A percentile compares a stretch with the other conserved stretches of the same genome.
Evolutionary conservation across 768 basidiomycete genomes (phyloP).

Genomic region (Candolleomyces eurysporus): DNA sequence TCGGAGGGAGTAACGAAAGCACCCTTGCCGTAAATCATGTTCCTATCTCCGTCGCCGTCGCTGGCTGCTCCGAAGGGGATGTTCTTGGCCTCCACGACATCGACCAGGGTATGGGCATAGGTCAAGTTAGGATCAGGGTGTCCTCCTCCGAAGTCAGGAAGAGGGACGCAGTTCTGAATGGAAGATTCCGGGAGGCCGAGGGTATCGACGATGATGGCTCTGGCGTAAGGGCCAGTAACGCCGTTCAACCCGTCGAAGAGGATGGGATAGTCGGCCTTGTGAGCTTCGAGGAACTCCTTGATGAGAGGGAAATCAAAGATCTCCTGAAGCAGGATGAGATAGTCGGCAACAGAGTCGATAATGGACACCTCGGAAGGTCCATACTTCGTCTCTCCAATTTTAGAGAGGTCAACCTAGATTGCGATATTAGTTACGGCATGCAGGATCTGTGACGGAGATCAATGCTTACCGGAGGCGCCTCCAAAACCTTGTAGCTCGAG

Average conservation of each 20-base stretch:
- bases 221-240: slow-evolving; percentile 96
- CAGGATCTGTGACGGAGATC: not conserved
- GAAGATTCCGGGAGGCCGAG: slow-evolving; percentile 79
- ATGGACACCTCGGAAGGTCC: slow-evolving; percentile 85
- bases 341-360: slow-evolving; percentile 93
- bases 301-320: slow-evolving; percentile 97
- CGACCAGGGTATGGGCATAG: slow-evolving; percentile 92
- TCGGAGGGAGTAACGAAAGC: slow-evolving; percentile 98
- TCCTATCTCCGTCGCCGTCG: slow-evolving; percentile 97
- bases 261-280: slow-evolving; percentile 70
- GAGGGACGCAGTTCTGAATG: slow-evolving; percentile 87
- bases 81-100: slow-evolving; percentile 80
- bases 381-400: slow-evolving; percentile 74
- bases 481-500: slow-evolving; percentile 78
- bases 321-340: slow-evolving; percentile 73
- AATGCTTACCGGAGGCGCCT: slow-evolving; percentile 65
- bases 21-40: slow-evolving; percentile 99
- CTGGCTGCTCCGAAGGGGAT: slow-evolving; percentile 95
- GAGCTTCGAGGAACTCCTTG: slow-evolving; percentile 78
- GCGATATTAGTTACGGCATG: slow-evolving; percentile 3
- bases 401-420: slow-evolving; percentile 75
- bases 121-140: slow-evolving; percentile 99
- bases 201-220: slow-evolving; percentile 78
- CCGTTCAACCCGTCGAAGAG: slow-evolving; percentile 96
- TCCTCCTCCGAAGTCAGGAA: slow-evolving; percentile 95